phyloP scores from a whole-genome alignment of 768 basidiomycete genomes.

The Leccinellum albellum region DNA sequence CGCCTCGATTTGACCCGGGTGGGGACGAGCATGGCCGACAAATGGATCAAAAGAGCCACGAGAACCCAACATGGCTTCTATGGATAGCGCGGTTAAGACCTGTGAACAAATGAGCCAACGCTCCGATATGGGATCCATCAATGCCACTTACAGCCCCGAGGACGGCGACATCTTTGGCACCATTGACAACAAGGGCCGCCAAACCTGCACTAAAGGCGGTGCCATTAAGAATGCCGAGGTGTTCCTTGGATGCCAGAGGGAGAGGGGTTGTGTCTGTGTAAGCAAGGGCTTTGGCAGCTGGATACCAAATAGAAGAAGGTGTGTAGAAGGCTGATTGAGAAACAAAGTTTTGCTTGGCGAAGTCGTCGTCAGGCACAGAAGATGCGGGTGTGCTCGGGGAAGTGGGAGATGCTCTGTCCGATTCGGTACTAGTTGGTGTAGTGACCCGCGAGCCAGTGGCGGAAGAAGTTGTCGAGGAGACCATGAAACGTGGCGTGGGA shows the following conservation, averaged over 20 bases:
- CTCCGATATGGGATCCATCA: neutral
- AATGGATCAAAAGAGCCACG: conserved; percentile 74
- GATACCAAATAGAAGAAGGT: conserved; percentile 8
- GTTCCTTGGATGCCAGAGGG: conserved; percentile 69
- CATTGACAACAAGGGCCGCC: conserved; percentile 69
- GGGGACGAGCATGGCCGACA: conserved; percentile 72
- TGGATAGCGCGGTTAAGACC: conserved; percentile 78
- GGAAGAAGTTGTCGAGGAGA: neutral
- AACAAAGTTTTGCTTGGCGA: conserved; percentile 3
- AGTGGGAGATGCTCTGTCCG: conserved; percentile 44
- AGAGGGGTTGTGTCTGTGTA: conserved; percentile 62
- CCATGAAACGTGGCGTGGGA: conserved; percentile 12
- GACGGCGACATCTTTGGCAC: conserved; percentile 63
- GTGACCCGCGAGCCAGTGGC: conserved; percentile 11
- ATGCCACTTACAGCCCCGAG: conserved; percentile 38
- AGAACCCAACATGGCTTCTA: conserved; percentile 75
- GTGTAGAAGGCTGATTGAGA: neutral
- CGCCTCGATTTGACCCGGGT: conserved; percentile 80
- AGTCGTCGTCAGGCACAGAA: conserved; percentile 24
- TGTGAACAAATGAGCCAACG: conserved; percentile 27
- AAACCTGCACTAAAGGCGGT: conserved; percentile 82
- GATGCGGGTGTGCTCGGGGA: conserved; percentile 37
- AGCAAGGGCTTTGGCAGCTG: conserved; percentile 48
- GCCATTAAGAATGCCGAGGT: conserved; percentile 79
- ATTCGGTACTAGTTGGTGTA: conserved; percentile 16